phyloP scores from a whole-genome alignment of 306 rosid genomes.

The Crotalaria pallida region DNA sequence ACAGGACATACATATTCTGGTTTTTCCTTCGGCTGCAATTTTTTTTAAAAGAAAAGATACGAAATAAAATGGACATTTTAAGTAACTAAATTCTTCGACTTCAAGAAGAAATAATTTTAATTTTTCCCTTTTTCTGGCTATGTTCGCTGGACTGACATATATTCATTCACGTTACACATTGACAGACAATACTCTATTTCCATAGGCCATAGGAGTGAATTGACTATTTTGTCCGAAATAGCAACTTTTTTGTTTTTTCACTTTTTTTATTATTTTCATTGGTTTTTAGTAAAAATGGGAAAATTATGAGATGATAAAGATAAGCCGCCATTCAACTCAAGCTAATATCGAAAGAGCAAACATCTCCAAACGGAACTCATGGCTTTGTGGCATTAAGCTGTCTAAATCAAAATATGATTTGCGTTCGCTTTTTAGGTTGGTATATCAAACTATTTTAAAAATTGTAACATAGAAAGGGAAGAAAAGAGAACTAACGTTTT shows the following conservation, averaged over 20 bases:
- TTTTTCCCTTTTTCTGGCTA: neutral
- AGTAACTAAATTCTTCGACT: neutral
- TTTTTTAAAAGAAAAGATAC: neutral
- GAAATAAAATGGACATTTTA: neutral
- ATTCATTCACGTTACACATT: neutral
- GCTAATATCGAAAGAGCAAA: neutral
- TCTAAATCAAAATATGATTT: conserved; percentile 16
- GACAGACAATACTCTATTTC: neutral
- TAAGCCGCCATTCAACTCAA: neutral
- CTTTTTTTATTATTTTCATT: neutral
- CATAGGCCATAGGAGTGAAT: neutral
- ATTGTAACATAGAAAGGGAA: neutral
- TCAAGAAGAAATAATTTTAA: no score
- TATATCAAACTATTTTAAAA: neutral
- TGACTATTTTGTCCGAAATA: neutral
- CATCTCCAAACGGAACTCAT: neutral
- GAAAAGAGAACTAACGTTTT: neutral
- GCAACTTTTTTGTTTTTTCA: neutral
- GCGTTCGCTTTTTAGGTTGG: conserved; percentile 3
- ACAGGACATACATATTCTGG: neutral
- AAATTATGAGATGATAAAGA: neutral
- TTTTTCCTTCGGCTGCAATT: neutral
- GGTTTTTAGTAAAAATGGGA: neutral
- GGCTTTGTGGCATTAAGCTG: conserved; percentile 11
- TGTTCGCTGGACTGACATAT: conserved; percentile 10